Conservation (phyloP, 768 basidiomycete genomes). For the Lyophyllum semitale region DNA sequence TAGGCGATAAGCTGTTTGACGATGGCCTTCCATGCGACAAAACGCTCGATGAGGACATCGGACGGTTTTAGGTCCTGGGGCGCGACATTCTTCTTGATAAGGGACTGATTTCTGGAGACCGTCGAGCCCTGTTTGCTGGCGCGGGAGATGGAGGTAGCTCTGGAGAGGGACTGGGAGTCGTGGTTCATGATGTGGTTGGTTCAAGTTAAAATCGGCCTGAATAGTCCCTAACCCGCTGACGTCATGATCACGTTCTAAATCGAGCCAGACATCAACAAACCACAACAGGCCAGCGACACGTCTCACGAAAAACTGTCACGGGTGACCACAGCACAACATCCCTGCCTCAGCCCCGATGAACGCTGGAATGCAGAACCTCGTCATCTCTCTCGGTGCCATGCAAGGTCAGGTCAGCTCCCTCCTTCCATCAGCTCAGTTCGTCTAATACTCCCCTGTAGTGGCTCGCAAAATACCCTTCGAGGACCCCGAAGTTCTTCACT, state of each 20-base stretch:
- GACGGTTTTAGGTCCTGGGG: constrained; percentile 89
- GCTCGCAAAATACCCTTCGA: constrained; percentile 91
- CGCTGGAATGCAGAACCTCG: constrained; percentile 76
- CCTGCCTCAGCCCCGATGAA: constrained; percentile 55
- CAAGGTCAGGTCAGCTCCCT: constrained; percentile 54
- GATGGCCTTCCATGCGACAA: constrained; percentile 93
- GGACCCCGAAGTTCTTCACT: constrained; percentile 77
- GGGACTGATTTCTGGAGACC: constrained; percentile 75
- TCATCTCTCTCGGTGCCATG: constrained; percentile 92
- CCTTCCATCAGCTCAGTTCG: background rate
- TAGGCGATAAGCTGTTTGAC: constrained; percentile 95
- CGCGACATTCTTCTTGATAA: constrained; percentile 94
- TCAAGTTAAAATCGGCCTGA: background rate
- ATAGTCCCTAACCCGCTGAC: background rate
- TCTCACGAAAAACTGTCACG: constrained; percentile 3
- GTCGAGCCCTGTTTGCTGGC: constrained; percentile 68
- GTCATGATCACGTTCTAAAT: constrained; percentile 5
- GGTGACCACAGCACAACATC: too few relatives aligned
- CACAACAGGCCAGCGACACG: constrained; percentile 2
- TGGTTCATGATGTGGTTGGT: constrained; percentile 19
- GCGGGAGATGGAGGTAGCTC: constrained; percentile 73
- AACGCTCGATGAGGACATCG: constrained; percentile 95
- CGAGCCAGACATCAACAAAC: background rate
- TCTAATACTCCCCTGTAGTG: constrained; percentile 53
- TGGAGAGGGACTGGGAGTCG: constrained; percentile 57